Percentiles rank a stretch among this genome's conserved stretches.
These are phyloP conservation scores for Pyrenopolyporus hunteri DNA, from an alignment of 495 filamentous ascomycete species.

Conservation along the genomic window DNA sequence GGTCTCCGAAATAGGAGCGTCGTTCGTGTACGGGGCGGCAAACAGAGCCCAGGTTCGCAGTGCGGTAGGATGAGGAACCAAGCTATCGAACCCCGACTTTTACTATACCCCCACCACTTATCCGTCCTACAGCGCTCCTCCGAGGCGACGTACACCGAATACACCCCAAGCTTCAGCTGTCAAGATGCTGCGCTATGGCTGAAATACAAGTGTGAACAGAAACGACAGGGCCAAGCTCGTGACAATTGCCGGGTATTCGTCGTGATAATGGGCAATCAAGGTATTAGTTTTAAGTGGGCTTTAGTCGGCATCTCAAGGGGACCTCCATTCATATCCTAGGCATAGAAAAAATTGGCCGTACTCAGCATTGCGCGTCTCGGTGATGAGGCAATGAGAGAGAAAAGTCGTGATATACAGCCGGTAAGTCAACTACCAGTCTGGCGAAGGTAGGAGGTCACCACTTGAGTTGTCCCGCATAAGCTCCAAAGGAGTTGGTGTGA, in stretches of 20 bases:
- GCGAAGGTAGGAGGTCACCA: conserved; percentile 5
- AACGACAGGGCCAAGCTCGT: conserved; percentile 15
- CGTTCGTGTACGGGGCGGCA: not conserved
- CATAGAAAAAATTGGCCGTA: conserved; percentile 5
- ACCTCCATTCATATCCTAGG: conserved; percentile 26
- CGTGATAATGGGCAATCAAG: conserved; percentile 16
- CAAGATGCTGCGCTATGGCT: conserved; percentile 11
- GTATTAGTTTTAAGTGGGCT: conserved; percentile 12
- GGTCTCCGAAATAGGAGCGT: not conserved
- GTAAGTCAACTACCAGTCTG: conserved; percentile 13
- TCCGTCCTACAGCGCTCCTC: not conserved
- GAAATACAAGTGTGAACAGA: conserved; percentile 4
- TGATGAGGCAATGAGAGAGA: not conserved
- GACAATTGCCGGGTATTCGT: conserved; percentile 21
- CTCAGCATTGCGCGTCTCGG: conserved; percentile 19
- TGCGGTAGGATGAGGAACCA: not conserved
- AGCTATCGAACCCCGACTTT: not conserved
- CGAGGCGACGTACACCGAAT: not conserved
- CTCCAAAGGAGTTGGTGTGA: not conserved
- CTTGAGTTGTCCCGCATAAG: conserved; percentile 15
- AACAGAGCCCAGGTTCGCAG: not conserved
- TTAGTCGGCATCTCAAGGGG: conserved; percentile 21
- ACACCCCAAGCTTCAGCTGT: conserved; percentile 1
- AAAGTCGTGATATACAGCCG: conserved; percentile 1
- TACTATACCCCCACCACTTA: conserved; percentile 11